Percentiles rank a stretch among this genome's conserved stretches.
phyloP scores from a whole-genome alignment of 140 eudicot genomes.

The Erigeron philadelphicus region DNA sequence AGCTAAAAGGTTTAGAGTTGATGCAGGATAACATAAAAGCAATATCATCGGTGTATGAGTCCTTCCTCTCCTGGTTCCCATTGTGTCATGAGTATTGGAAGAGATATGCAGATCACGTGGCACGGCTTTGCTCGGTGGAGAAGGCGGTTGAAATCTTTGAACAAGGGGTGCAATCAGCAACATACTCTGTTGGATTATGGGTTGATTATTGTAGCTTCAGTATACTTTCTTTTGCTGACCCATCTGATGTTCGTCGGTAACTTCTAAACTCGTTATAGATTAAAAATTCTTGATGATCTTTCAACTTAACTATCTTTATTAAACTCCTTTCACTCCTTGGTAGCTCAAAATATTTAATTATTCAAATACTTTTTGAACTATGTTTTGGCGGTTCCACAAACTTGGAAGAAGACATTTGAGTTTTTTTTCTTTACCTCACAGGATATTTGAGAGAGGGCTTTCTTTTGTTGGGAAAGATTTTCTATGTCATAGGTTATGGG shows the following conservation, averaged over 20 bases:
- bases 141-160: constrained; percentile 69
- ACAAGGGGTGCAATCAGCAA: constrained; percentile 50
- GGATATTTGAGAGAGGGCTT: constrained; percentile 64
- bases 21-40: constrained; percentile 75
- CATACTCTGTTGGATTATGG: constrained; percentile 76
- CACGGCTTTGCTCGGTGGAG: constrained; percentile 43
- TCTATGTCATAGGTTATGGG: constrained; percentile 74
- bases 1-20: background rate
- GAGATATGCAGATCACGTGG: constrained; percentile 65
- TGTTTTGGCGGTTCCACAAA: background rate
- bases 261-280: constrained; percentile 14
- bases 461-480: constrained; percentile 84
- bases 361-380: background rate
- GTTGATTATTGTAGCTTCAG: constrained; percentile 74
- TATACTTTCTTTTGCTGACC: constrained; percentile 56
- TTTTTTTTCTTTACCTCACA: constrained; percentile 28
- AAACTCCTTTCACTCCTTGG: constrained; percentile 14
- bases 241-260: constrained; percentile 75
- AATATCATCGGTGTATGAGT: constrained; percentile 59
- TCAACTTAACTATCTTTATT: background rate
- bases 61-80: constrained; percentile 72
- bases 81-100: constrained; percentile 80
- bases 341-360: background rate
- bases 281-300: background rate
- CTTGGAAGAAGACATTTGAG: background rate